Evolutionary conservation across 495 filamentous ascomycete genomes (phyloP), one percentile per base, ranked within the genome.

Genomic region (Aspergillus kassunensis): DNA sequence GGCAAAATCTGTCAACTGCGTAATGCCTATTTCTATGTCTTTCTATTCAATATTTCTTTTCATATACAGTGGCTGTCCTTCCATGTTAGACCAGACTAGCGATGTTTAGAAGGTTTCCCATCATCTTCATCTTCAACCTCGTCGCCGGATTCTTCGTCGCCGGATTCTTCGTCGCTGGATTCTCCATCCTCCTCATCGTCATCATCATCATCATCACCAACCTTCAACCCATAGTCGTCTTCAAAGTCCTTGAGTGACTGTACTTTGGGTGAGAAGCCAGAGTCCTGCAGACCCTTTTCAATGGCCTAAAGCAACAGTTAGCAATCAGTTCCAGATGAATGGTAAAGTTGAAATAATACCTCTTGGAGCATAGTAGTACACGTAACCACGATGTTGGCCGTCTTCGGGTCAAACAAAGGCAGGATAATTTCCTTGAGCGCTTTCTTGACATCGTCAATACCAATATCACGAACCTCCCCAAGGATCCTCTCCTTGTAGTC

Each of bases 201-300:
- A 4, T 86, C 80, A 0, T 80, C 84, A 15, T 87, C 84, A 2
- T 80, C 85, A 3, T 82, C 83, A n/a, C 78, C 84, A 9, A 68
- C 76, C 68, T 87, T 80, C 23, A 97, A 67, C 5, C 92, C 93
- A 67, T 98, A 98, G 65, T 90, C 89, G 59, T 96, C 90, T 64
- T 95, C 82, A 65, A 95, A 97, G 49, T 83, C 80, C 47, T 84
- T 82, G 39, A 97, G 74, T n/a, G 81, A 62, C 59, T 87, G 84
- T 21, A 90, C 76, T 49, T 86, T 75, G 0, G 88, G 86, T 54
- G 82, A 84, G 77, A 95, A 97, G 0, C 90, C 87, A 35, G 81
- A 84, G 8, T 74, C 72, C 44, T 82, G 72, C 52, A 97, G 88
- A 18, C 82, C 82, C 58, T 84, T 80, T 59, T 82, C 78, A 41